These are phyloP conservation scores for Ehretia macrophylla DNA, from an alignment of 257 asterid species.

Conservation along the genomic window DNA sequence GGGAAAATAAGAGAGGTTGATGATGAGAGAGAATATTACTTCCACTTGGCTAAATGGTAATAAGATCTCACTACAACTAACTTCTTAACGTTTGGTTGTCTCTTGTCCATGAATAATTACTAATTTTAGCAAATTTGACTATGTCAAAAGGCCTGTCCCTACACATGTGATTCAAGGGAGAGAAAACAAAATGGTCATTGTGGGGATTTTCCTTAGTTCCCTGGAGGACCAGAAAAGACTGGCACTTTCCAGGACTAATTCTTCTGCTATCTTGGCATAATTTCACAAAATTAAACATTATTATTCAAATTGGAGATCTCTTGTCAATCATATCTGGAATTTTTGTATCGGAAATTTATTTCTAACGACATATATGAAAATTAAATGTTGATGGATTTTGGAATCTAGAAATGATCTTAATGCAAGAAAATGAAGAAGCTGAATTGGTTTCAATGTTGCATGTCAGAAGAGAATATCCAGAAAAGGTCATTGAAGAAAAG, in stretches of 20 bases:
- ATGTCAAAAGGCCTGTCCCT: no score
- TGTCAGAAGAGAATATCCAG: slow-evolving; percentile 35
- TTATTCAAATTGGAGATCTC: background rate
- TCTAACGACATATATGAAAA: background rate
- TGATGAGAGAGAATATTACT: background rate
- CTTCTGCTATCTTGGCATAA: no score
- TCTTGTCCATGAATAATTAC: background rate
- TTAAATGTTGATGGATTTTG: background rate
- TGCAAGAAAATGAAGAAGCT: slow-evolving; percentile 31
- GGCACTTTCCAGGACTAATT: background rate
- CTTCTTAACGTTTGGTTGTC: background rate
- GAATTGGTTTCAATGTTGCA: slow-evolving; percentile 71
- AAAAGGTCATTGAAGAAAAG: slow-evolving; percentile 26
- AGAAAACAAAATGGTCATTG: no score
- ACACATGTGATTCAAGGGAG: background rate
- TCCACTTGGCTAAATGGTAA: no score
- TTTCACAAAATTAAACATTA: no score
- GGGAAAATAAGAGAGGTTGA: no score
- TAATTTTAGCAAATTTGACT: background rate
- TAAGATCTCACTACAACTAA: background rate
- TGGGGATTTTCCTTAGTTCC: background rate
- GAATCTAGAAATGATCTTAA: slow-evolving; percentile 23
- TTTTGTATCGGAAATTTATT: no score
- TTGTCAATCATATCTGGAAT: background rate
- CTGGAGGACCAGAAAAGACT: background rate